Evolutionary conservation across 331 rosid genomes (phyloP), one percentile per base, ranked within the genome.

Genomic region (Malus hybrid): DNA sequence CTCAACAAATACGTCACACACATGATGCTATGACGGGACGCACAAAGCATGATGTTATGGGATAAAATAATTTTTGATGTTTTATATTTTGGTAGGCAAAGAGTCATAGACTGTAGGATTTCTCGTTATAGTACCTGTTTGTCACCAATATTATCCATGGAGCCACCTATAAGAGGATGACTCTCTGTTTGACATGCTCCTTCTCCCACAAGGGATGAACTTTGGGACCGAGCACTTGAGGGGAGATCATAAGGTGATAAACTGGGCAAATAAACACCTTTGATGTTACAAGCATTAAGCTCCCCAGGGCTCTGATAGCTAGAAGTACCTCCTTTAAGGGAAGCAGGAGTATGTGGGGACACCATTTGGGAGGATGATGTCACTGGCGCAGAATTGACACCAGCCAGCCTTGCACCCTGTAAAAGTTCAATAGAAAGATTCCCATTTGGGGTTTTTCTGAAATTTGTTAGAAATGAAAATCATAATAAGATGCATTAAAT

Each of bases 171-270:
- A 70, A 82, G 76, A 34, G 93, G 86, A 83, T 68, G 87, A 73
- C 81, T 77, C 28, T 88, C 93, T 80, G 88, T 77, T 66, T 81
- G 96, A 74, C 79, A 85, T 73, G 76, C 93, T 20, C 85, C 89
- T 74, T 87, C 93, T 74, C 90, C 90, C 52, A 82, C 33, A 85
- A 87, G 66, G 72, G 97, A 75, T 80, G 96, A 81, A 65, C 81
- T 78, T 86, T 91, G 97, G 76, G 97, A 89, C 78, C 80, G 91
- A 71, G 86, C 86, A 82, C 84, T 85, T 71, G 96, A 55, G 71
- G 97, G 82, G 63, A 86, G 86, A 89, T 88, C 90, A 89, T 85
- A 90, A 70, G 96, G 86, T 52, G 97, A 91, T 56, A 92, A 81
- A 76, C 82, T 75, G 26, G 96, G 97, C 72, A 89, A 29, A 72